Percentiles rank a stretch among this genome's conserved stretches.
These are phyloP conservation scores for Rhizopus arrhizus DNA, from an alignment of 371 early-diverging fungal genomes.

Conservation along the genomic window DNA sequence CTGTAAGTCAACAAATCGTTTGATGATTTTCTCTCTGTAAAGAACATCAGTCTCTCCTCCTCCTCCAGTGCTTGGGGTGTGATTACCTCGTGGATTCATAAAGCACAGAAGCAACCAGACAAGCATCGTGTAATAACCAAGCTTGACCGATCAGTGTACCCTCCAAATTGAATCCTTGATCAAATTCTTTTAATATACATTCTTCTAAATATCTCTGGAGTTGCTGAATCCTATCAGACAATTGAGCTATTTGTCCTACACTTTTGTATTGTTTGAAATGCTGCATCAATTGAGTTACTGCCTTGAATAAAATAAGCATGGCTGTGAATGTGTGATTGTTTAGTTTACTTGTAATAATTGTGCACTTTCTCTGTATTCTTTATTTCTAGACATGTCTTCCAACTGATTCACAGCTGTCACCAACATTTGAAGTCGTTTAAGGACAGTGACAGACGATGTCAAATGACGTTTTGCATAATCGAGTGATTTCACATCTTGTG, in stretches of 20 bases:
- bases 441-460: slow-evolving; percentile 76
- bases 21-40: slow-evolving; percentile 56
- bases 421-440: slow-evolving; percentile 88
- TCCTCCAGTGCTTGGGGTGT: not conserved
- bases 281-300: slow-evolving; percentile 76
- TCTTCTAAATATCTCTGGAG: slow-evolving; percentile 70
- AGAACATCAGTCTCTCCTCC: not conserved
- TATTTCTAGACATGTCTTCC: slow-evolving; percentile 62
- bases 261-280: slow-evolving; percentile 77
- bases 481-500: slow-evolving; percentile 91
- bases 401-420: slow-evolving; percentile 83
- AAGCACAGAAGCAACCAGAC: slow-evolving; percentile 75
- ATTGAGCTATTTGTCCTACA: slow-evolving; percentile 74
- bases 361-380: slow-evolving; percentile 78
- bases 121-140: slow-evolving; percentile 70
- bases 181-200: slow-evolving; percentile 77
- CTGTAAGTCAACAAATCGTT: slow-evolving; percentile 82
- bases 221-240: slow-evolving; percentile 63
- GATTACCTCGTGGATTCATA: slow-evolving; percentile 68
- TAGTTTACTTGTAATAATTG: slow-evolving; percentile 72
- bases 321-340: not conserved
- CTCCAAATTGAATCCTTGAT: slow-evolving; percentile 48
- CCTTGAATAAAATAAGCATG: slow-evolving; percentile 39
- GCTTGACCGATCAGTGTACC: slow-evolving; percentile 57
- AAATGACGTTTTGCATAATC: slow-evolving; percentile 93